Base-by-base conservation (phyloP, 495 filamentous ascomycete genomes). In the Wilcoxina mikolae region DNA sequence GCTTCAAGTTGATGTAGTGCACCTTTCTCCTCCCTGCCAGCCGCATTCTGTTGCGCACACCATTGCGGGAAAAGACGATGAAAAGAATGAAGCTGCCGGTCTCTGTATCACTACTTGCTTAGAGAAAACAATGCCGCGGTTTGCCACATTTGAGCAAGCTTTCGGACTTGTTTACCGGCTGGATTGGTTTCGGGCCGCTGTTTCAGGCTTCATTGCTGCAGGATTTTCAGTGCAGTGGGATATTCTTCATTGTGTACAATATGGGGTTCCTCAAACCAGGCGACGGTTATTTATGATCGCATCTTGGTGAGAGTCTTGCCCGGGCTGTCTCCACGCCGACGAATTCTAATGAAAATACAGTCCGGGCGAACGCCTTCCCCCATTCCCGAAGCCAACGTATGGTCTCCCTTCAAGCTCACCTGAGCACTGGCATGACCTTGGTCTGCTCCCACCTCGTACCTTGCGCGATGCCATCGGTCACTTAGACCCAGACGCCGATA, bases 131-230 rank as follows among this genome's bases (percentile, higher is more conserved):
- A 79, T 73, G 3, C 87, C 90, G 0, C 73, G 87, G 0, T 55
- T 94, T 0, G 77, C 85, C 1, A 98, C 87, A 0, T 69, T 95
- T 10, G 91, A 98, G 58, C 84, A 95, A 56, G 94, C 90, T 0
- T 79, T 76, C 43, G 88, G 87, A 0, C 60, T 81, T 5, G 56
- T 74, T 2, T 68, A 78, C 26, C 60, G 72, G 1, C 66, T 76
- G 2, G 72, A 75, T 25, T 76, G 72, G 48, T 83, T 91, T 54
- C 70, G 76, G 24, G 69, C 72, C 0, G 61, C 94, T 2, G 68
- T 94, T 1, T 62, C 73, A 35, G 76, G 80, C 24, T 81, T 94
- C 44, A 76, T 81, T 2, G 67, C 73, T 0, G 63, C 73, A 12
- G 79, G 80, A 20, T 95, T 84, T 60, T 87, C 82, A 0, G 71